These are phyloP conservation scores for Aureobasidium musti DNA, from an alignment of 2,329 filamentous ascomycete genomes.

Conservation along the genomic window DNA sequence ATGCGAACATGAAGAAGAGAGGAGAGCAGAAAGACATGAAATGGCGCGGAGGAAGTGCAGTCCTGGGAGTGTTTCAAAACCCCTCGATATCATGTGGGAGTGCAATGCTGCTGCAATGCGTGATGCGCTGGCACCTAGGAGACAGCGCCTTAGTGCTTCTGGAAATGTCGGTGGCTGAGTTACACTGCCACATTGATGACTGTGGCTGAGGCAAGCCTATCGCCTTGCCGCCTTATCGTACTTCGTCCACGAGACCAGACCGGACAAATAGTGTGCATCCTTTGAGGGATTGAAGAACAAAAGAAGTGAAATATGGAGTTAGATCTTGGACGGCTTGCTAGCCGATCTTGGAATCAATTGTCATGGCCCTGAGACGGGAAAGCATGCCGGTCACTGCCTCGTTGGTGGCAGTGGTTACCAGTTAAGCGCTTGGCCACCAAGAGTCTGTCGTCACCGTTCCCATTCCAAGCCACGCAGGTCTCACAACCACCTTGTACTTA, in stretches of 20 bases:
- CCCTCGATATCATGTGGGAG: conserved; percentile 27
- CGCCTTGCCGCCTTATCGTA: background rate
- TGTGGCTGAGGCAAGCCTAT: conserved; percentile 15
- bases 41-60: background rate
- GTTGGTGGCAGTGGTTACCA: background rate
- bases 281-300: background rate
- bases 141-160: no score
- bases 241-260: background rate
- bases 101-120: conserved; percentile 25
- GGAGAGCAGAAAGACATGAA: conserved; percentile 1
- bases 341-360: no score
- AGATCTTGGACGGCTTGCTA: no score
- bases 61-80: background rate
- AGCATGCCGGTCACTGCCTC: conserved; percentile 25
- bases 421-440: conserved; percentile 10
- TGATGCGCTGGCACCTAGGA: conserved; percentile 25
- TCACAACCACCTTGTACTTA: conserved; percentile 24
- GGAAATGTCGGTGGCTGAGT: conserved; percentile 14
- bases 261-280: background rate
- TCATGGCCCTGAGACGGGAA: conserved; percentile 2
- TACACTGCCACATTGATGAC: background rate
- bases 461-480: conserved; percentile 13
- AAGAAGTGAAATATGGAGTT: background rate
- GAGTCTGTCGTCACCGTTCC: conserved; percentile 1
- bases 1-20: background rate